These are phyloP conservation scores for Leucaena leucocephala DNA, from an alignment of 306 rosid species.

Conservation along the genomic window DNA sequence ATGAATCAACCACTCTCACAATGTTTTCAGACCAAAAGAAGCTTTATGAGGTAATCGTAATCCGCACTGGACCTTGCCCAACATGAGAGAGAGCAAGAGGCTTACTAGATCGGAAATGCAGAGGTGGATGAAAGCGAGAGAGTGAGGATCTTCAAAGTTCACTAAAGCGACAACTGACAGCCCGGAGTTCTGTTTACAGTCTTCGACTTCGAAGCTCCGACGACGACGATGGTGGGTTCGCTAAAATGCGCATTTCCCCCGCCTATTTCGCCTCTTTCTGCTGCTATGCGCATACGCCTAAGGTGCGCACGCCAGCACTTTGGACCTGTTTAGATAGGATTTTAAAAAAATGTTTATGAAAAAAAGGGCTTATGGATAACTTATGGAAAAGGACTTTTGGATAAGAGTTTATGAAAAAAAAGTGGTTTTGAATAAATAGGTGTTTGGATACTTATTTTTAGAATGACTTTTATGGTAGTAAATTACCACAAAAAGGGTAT, in stretches of 20 bases:
- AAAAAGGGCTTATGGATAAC: no score
- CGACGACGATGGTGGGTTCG: slow-evolving; percentile 41
- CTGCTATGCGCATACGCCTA: slow-evolving; percentile 14
- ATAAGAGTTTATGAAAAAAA: no score
- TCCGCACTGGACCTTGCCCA: slow-evolving; percentile 95
- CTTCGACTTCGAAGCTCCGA: slow-evolving; percentile 40
- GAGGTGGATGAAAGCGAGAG: not conserved
- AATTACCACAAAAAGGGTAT: no score
- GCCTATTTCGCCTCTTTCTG: slow-evolving; percentile 21
- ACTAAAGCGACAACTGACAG: slow-evolving; percentile 23
- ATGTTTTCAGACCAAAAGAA: slow-evolving; percentile 47
- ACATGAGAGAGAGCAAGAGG: not conserved
- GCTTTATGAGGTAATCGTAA: slow-evolving; percentile 95
- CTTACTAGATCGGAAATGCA: slow-evolving; percentile 37
- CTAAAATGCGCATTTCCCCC: slow-evolving; percentile 40
- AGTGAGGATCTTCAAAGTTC: slow-evolving; percentile 41
- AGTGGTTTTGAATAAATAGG: no score
- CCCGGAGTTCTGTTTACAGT: slow-evolving; percentile 24
- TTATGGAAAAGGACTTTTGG: no score
- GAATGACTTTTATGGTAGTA: no score
- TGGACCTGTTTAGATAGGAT: no score
- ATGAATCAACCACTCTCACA: not conserved
- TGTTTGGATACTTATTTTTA: no score
- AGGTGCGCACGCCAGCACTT: slow-evolving; percentile 36
- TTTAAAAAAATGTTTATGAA: no score